A percentile compares a stretch with the other conserved stretches of the same genome.
These are phyloP conservation scores for Lepidium didymum DNA, from an alignment of 345 rosid genomes.

Conservation along the genomic window DNA sequence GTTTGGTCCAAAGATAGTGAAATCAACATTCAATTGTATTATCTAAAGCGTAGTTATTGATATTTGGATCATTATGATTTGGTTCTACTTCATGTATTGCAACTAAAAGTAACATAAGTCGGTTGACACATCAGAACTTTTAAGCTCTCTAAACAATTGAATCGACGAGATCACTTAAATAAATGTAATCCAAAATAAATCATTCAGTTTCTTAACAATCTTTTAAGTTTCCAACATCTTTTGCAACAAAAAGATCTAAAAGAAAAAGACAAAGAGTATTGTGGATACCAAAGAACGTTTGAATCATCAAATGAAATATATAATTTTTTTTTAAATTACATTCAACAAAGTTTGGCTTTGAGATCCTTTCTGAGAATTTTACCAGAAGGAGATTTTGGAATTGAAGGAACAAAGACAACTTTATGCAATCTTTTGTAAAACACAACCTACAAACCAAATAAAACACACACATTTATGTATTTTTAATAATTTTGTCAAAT, in stretches of 20 bases:
- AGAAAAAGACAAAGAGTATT: neutral
- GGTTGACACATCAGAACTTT: too few relatives aligned
- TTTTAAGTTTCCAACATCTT: neutral
- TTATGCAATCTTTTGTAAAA: slow-evolving; percentile 80
- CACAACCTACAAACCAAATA: slow-evolving; percentile 44
- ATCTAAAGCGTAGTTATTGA: neutral
- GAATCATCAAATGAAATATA: neutral
- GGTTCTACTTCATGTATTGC: too few relatives aligned
- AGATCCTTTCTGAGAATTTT: slow-evolving; percentile 84
- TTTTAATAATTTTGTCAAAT: neutral
- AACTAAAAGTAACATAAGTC: too few relatives aligned
- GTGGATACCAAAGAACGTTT: neutral
- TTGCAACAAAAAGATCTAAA: neutral
- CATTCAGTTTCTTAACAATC: neutral
- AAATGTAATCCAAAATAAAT: neutral
- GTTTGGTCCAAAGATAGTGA: neutral
- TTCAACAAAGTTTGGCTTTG: slow-evolving; percentile 47
- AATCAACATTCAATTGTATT: neutral
- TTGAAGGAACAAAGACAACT: slow-evolving; percentile 66
- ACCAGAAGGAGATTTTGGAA: slow-evolving; percentile 88
- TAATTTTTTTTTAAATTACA: neutral
- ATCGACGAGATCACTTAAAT: neutral
- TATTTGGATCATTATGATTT: too few relatives aligned
- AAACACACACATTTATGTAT: neutral
- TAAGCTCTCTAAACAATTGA: too few relatives aligned